Evolutionary conservation across 1,284 basidiomycete species (phyloP), one percentile per base, ranked within the genome.

Genomic region (Tausonia pullulans): DNA sequence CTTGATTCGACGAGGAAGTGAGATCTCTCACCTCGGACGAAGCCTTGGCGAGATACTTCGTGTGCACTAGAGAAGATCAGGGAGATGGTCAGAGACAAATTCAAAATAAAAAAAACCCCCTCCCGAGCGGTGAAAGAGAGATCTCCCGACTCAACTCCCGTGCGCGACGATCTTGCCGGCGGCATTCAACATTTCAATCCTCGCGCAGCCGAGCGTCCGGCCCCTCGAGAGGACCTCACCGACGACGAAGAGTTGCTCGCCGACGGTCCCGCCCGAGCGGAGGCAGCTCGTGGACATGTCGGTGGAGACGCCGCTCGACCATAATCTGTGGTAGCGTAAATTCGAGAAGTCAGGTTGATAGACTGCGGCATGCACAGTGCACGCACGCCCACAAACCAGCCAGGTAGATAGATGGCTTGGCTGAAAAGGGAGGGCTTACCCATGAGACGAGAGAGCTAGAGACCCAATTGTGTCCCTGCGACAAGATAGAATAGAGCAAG

Each of bases 401-500:
- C 27, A 27, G 27, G 8, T 5, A 5, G 45, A 41, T 6, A 39
- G 43, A 43, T 7, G 16, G 43, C 5, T 10, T n/a, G 39, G 53
- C 16, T 10, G 16, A 40, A 40, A 40, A 40, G 10, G 9, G 52
- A 53, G 14, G 8, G n/a, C 57, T 8, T 58, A 58, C 57, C 57
- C 60, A n/a, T 53, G 51, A 39, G 41, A 53, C 10, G 60, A 61
- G 10, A 61, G 60, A 46, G 60, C 60, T 6, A 61, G 60, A 61
- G 60, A 61, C 9, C 60, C 60, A 40, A 61, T 61, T 3, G 60
- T 61, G 9, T 61, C 60, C 54, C n/a, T 13, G n/a, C 13, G 6
- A 46, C 2, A 46, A 8, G 27, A 27, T 27, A 27, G 45, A 46
- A 9, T 40, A 16, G 10, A 27, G 27, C 11, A 43, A 3, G 48